Base-by-base conservation (phyloP, 805 yeast genomes). In the Tetrapisispora namnaoensis region DNA sequence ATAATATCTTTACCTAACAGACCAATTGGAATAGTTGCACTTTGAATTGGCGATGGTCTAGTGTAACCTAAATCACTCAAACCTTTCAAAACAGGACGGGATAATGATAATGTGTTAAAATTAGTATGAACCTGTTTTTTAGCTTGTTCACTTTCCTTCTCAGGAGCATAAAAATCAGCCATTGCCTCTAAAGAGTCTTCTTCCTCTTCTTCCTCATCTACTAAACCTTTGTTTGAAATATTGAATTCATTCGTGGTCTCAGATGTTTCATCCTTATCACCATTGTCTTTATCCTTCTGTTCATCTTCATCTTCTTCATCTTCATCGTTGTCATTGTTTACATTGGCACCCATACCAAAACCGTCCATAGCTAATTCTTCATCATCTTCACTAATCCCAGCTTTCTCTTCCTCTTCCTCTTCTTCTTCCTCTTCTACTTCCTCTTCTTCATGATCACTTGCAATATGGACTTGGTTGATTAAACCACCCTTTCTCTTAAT, bases 31-130 rank as follows among this genome's bases (percentile, higher is more conserved):
- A 93, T 90, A 9, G 95, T 80, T 0, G 96, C 86, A 52, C 90
- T 75, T 71, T 93, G 99, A 70, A 93, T 87, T 14, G 96, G 95
- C 0, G 97, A 85, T 8, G 99, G 99, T 45, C 76, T 78, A n/a
- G 80, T 63, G 65, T 90, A 93, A 7, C 95, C 95, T 37, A 93
- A 72, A 32, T 81, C 81, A 14, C 85, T 74, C 47, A 93, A 70
- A 37, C 95, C 96, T 61, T 86, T 86, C 52, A 91, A 70, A 13
- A 91, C 78, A 1, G 99, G 99, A 59, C 99, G 80, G 2, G 98
- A 89, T 27, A 93, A 74, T 43, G 85, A 82, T 48, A 93, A 70
- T 0, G 85, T 73, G 57, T 85, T 84, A 70, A 93, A 93, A 8
- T 83, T 77, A 38, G 73, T 70, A 62, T 83, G 86, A 0, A 72